Base-by-base conservation (phyloP, 2,329 filamentous ascomycete genomes). In the Aspergillus japonicus region DNA sequence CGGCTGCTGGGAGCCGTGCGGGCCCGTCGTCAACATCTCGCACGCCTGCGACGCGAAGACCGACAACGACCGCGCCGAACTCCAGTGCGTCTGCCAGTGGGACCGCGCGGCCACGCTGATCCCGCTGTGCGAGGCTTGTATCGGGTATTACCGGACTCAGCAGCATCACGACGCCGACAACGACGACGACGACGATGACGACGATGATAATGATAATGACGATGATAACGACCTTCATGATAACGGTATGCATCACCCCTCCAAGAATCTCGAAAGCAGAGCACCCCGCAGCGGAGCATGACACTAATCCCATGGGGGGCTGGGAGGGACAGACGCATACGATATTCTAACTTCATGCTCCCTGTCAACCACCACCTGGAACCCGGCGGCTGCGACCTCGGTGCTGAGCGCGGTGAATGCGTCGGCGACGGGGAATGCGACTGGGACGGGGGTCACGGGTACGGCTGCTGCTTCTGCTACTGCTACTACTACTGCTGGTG, bases 71-170 rank as follows among this genome's bases (percentile, higher is more conserved):
- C 56, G 56, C 10, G 66, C 66, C 31, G 69, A 73, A 39, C 60
- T 70, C 33, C 35, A 67, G 19, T 72, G 71, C 44, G 69, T 73
- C 48, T 73, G 71, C 49, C 56, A 70, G 48, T 71, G 66, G 69
- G 58, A 64, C 11, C 51, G 61, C 24, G 69, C 69, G 10, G 58
- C 63, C n/a, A 68, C 60, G 7, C 61, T 67, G n/a, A 60, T 73
- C 16, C 71, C 71, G 5, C 63, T 69, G 42, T 73, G 71, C 39
- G 69, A 71, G n/a, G 71, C 71, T 33, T 73, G 71, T 35, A 73
- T 73, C 21, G 63, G 69, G n/a, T 61, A 72, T 50, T 66, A 69
- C 54, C 62, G 64, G 26, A 56, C 63, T 10, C 57, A 68, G 14
- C 39, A 68, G 14, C 66, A 69, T n/a, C 51, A 65, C 11, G 55